Conservation (phyloP, 805 yeast genomes). For the Hanseniaspora singularis region DNA sequence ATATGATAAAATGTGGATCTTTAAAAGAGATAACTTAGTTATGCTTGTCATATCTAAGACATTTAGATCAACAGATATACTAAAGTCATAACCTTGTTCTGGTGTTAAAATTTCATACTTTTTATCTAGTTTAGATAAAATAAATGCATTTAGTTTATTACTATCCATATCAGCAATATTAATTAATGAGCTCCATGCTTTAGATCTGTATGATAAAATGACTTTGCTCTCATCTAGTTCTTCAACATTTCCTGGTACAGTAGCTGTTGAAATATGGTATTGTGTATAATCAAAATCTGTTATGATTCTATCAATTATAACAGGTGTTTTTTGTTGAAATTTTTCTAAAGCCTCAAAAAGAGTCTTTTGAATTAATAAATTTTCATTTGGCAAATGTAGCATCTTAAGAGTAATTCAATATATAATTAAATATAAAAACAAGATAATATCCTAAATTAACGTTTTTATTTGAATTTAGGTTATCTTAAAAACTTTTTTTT, state of each 20-base stretch:
- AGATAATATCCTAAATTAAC: too few species aligned
- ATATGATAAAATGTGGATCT: constrained; percentile 81
- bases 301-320: constrained; percentile 65
- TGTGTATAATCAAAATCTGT: constrained; percentile 95
- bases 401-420: too few species aligned
- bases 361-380: constrained; percentile 69
- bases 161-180: constrained; percentile 16
- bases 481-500: too few species aligned
- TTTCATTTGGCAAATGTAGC: constrained; percentile 79
- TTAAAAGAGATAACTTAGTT: constrained; percentile 50
- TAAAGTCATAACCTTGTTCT: constrained; percentile 75
- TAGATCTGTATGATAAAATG: constrained; percentile 25
- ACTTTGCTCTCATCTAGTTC: constrained; percentile 33
- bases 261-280: constrained; percentile 75
- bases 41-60: constrained; percentile 41
- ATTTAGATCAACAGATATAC: constrained; percentile 53
- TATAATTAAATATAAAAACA: too few species aligned
- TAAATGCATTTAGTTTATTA: constrained; percentile 20
- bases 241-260: constrained; percentile 20
- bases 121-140: constrained; percentile 20
- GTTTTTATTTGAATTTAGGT: too few species aligned
- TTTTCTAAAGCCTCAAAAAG: constrained; percentile 46
- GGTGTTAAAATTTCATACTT: constrained; percentile 20
- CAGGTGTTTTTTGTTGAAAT: constrained; percentile 19
- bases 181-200: constrained; percentile 26